A percentile compares a stretch with the other conserved stretches of the same genome.
Evolutionary conservation across 139 green algal species (phyloP).

Genomic region (Marvania coccoides): DNA sequence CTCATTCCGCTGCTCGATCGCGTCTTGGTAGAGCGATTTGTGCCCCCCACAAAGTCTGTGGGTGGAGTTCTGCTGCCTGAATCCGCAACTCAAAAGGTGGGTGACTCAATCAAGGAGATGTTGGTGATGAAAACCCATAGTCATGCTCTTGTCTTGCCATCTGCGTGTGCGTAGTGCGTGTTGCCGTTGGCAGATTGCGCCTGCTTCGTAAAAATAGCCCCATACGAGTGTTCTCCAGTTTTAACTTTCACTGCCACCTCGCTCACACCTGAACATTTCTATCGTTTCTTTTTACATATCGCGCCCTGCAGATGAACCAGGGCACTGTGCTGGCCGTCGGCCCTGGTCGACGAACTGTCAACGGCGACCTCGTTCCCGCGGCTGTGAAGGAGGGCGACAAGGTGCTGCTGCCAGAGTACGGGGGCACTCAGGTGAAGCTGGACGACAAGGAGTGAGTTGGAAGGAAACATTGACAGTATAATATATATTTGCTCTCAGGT

Average conservation of each 20-base stretch:
- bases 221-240: background rate
- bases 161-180: too few relatives aligned
- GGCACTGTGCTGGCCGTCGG: slow-evolving; percentile 86
- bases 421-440: slow-evolving; percentile 85
- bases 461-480: too few relatives aligned
- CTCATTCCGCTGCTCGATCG: slow-evolving; percentile 62
- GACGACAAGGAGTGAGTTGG: slow-evolving; percentile 84
- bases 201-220: background rate
- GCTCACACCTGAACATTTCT: background rate
- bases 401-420: slow-evolving; percentile 96
- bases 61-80: slow-evolving; percentile 93
- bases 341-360: slow-evolving; percentile 57
- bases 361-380: slow-evolving; percentile 48
- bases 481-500: too few relatives aligned
- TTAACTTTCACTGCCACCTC: background rate
- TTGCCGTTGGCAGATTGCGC: background rate
- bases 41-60: slow-evolving; percentile 65
- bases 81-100: slow-evolving; percentile 40
- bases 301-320: slow-evolving; percentile 73
- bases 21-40: slow-evolving; percentile 86
- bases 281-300: background rate
- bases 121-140: too few relatives aligned
- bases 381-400: slow-evolving; percentile 88
- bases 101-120: too few relatives aligned
- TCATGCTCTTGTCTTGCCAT: too few relatives aligned